Conservation (phyloP, 2,329 filamentous ascomycete species). For the Venturia effusa region DNA sequence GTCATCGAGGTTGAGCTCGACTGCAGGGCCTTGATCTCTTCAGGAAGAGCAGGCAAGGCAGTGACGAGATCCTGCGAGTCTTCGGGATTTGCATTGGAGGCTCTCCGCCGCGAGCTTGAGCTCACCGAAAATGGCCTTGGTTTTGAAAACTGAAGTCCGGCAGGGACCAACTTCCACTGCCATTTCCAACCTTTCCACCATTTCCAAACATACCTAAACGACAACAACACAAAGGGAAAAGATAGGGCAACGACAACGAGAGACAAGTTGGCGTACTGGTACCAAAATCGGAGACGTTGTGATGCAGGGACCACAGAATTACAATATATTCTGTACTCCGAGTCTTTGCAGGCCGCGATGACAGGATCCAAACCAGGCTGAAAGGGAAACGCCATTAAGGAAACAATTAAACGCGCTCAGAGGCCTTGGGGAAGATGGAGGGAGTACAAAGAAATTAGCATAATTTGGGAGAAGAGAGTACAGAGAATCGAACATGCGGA, state of each 20-base stretch:
- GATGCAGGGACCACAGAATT: background rate
- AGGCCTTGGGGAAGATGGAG: background rate
- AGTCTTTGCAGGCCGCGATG: background rate
- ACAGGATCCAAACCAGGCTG: background rate
- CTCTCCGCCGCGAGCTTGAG: background rate
- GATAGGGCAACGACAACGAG: background rate
- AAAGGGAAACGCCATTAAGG: background rate
- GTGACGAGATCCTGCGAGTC: background rate
- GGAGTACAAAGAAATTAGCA: background rate
- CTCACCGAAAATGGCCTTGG: background rate
- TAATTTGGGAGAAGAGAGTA: background rate
- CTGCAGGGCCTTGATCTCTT: background rate
- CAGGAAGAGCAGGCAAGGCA: background rate
- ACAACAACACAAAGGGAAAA: background rate
- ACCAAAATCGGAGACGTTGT: background rate
- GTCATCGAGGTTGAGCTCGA: background rate
- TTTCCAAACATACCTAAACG: background rate
- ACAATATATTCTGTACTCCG: background rate
- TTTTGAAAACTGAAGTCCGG: background rate
- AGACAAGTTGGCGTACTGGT: conserved; percentile 1
- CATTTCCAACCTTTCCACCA: background rate
- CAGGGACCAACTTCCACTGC: background rate
- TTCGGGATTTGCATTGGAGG: background rate
- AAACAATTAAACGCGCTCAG: background rate
- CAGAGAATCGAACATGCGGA: background rate